Evolutionary conservation across 805 yeast species (phyloP).

Genomic region (Isabelozyma heimii): DNA sequence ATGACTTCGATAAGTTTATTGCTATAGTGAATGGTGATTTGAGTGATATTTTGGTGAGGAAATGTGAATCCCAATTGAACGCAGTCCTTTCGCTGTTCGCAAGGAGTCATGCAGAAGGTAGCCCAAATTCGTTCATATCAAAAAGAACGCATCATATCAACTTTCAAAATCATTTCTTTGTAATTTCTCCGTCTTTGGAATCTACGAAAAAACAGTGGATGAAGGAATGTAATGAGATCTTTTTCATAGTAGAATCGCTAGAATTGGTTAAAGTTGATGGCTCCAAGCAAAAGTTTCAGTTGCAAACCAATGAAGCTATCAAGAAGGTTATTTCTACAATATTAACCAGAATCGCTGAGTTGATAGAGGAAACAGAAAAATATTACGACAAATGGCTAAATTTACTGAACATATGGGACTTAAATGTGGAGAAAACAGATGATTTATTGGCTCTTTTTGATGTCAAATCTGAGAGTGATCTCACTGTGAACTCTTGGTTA

Average conservation of each 20-base stretch:
- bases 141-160: constrained; percentile 30
- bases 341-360: constrained; percentile 24
- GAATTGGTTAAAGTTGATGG: constrained; percentile 2
- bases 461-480: constrained; percentile 9
- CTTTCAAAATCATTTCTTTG: constrained; percentile 34
- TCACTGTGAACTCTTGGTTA: constrained; percentile 47
- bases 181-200: constrained; percentile 40
- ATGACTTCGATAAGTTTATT: constrained; percentile 15
- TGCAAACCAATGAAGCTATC: background rate
- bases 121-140: background rate
- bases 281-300: background rate
- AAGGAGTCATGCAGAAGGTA: background rate
- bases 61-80: constrained; percentile 15
- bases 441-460: constrained; percentile 29
- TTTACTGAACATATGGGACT: constrained; percentile 60
- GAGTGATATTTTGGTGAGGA: constrained; percentile 12
- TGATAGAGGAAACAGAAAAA: constrained; percentile 20
- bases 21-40: constrained; percentile 14
- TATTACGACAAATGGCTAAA: constrained; percentile 53
- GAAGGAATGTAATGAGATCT: constrained; percentile 10
- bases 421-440: constrained; percentile 37
- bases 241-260: constrained; percentile 18
- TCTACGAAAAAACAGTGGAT: constrained; percentile 29
- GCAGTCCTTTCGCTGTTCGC: background rate
- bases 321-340: background rate